Evolutionary conservation across 2,329 filamentous ascomycete species (phyloP).

Genomic region (Fusarium newnesense): DNA sequence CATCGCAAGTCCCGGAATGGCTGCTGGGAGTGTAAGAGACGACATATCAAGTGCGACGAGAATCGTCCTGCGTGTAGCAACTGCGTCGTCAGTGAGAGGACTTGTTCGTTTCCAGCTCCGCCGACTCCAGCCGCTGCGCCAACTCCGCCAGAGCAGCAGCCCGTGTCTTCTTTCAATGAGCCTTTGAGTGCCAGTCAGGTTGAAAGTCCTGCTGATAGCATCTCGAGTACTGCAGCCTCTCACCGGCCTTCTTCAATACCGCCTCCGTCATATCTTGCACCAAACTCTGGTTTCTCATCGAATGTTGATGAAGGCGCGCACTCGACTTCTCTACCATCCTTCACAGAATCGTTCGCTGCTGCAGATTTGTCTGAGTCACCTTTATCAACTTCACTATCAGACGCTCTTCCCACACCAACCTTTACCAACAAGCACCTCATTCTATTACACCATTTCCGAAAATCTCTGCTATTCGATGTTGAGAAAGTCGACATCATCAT

Average conservation of each 20-base stretch:
- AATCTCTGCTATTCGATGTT: constrained; percentile 38
- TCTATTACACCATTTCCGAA: constrained; percentile 53
- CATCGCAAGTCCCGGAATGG: constrained; percentile 56
- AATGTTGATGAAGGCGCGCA: constrained; percentile 8
- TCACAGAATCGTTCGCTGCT: constrained; percentile 31
- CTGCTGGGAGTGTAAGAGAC: constrained; percentile 53
- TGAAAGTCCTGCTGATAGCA: constrained; percentile 39
- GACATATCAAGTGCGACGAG: constrained; percentile 58
- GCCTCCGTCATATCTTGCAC: constrained; percentile 26
- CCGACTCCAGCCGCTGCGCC: constrained; percentile 12
- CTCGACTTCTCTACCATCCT: constrained; percentile 38
- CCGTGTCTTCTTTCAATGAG: constrained; percentile 1
- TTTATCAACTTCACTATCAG: constrained; percentile 13
- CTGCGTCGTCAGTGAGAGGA: constrained; percentile 51
- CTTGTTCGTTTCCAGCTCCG: constrained; percentile 48
- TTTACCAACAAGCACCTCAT: constrained; percentile 53
- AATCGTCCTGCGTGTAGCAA: constrained; percentile 53
- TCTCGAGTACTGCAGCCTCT: constrained; percentile 22
- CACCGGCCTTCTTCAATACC: constrained; percentile 19
- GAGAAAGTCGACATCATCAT: constrained; percentile 40
- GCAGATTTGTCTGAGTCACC: constrained; percentile 24
- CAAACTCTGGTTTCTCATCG: neutral
- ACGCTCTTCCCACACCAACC: constrained; percentile 27
- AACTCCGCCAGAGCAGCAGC: constrained; percentile 13
- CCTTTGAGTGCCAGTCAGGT: constrained; percentile 19